These are phyloP conservation scores for Wickerhamiella galacta DNA, from an alignment of 805 yeast genomes.

Conservation along the genomic window DNA sequence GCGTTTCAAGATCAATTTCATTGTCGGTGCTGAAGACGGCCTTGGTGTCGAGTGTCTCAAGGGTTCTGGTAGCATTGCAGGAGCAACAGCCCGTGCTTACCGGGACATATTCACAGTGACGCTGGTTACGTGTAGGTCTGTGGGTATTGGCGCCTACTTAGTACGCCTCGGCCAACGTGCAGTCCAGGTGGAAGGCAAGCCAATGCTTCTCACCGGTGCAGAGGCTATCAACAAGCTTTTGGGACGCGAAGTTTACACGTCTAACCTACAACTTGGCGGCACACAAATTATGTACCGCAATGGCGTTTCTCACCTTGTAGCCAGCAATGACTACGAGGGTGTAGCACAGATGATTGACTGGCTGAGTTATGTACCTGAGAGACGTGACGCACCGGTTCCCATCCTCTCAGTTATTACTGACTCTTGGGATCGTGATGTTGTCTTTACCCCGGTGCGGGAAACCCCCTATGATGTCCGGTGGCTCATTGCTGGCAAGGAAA, in stretches of 20 bases:
- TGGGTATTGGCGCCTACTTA: constrained; percentile 98
- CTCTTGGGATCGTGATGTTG: constrained; percentile 87
- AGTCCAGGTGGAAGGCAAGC: constrained; percentile 96
- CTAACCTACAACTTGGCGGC: constrained; percentile 96
- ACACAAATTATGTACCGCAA: constrained; percentile 96
- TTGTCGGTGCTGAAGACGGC: constrained; percentile 90
- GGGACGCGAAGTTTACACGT: constrained; percentile 93
- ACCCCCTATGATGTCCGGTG: constrained; percentile 84
- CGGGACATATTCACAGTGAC: constrained; percentile 94
- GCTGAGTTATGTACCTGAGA: constrained; percentile 89
- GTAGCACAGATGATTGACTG: constrained; percentile 87
- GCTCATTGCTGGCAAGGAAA: constrained; percentile 73
- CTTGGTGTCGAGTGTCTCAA: constrained; percentile 95
- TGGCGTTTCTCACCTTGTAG: constrained; percentile 97
- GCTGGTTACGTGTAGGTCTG: constrained; percentile 98
- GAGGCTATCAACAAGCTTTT: constrained; percentile 93
- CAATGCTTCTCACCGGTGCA: constrained; percentile 96
- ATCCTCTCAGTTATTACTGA: constrained; percentile 54
- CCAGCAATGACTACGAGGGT: constrained; percentile 93
- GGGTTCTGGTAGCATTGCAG: constrained; percentile 98
- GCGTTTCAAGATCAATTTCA: constrained; percentile 63
- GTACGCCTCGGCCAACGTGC: constrained; percentile 98
- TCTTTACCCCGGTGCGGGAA: constrained; percentile 52
- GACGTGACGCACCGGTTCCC: constrained; percentile 81
- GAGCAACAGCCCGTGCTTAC: constrained; percentile 95